Evolutionary conservation across 768 basidiomycete genomes (phyloP).

Genomic region (Mrakia gelida): DNA sequence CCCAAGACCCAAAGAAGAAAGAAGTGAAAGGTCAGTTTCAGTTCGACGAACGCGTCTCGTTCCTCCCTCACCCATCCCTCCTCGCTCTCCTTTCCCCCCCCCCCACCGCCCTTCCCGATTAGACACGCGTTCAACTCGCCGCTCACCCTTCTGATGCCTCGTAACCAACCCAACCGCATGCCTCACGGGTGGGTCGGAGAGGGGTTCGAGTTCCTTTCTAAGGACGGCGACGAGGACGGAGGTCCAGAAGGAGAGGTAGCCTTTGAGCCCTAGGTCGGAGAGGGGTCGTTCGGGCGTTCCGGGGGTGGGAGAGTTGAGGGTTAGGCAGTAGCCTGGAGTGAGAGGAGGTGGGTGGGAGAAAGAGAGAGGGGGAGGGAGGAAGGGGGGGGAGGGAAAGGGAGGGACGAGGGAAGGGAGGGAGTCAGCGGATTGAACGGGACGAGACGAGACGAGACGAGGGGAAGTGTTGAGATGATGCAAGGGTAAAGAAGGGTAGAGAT

Average conservation of each 20-base stretch:
- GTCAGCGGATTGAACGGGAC: no score
- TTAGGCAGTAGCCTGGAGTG: conserved; percentile 80
- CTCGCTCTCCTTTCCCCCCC: neutral
- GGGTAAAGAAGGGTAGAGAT: neutral
- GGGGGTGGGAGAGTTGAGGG: conserved; percentile 44
- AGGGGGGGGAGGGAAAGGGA: neutral
- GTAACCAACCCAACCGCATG: no score
- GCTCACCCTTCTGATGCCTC: no score
- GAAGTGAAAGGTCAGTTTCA: conserved; percentile 3
- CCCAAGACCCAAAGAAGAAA: conserved; percentile 11
- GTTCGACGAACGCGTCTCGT: no score
- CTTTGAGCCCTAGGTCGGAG: conserved; percentile 83
- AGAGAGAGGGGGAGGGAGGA: neutral
- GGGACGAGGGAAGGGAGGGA: neutral
- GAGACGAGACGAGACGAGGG: no score
- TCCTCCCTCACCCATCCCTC: neutral
- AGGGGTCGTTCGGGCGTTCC: conserved; percentile 94
- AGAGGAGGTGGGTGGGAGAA: neutral
- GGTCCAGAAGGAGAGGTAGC: conserved; percentile 57
- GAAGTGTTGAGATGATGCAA: neutral
- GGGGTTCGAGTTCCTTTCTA: conserved; percentile 32
- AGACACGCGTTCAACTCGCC: no score
- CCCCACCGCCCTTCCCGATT: no score
- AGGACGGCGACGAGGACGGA: conserved; percentile 38
- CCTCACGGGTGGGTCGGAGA: conserved; percentile 18